A percentile compares a stretch with the other conserved stretches of the same genome.
These are phyloP conservation scores for Pseudogymnoascus sp. DNA, from an alignment of 2,329 filamentous ascomycete genomes.

Conservation along the genomic window DNA sequence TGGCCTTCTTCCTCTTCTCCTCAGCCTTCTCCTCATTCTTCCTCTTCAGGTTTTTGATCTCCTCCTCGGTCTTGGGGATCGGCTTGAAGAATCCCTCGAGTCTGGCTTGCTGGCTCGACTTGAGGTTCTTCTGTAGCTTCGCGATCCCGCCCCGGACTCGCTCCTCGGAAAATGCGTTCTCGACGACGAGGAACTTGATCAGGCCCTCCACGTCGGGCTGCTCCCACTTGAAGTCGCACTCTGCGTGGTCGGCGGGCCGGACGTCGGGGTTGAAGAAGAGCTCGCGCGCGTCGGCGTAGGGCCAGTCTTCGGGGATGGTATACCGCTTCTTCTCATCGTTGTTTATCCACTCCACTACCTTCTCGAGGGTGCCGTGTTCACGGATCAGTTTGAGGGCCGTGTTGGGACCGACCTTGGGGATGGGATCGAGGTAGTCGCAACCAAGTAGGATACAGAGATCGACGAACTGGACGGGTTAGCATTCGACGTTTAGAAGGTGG, in stretches of 20 bases:
- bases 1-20: slow-evolving; percentile 90
- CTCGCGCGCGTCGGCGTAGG: slow-evolving; percentile 80
- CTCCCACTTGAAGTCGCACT: slow-evolving; percentile 98
- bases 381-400: slow-evolving; percentile 92
- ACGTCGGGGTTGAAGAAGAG: slow-evolving; percentile 92
- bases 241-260: slow-evolving; percentile 67
- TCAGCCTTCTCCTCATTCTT: slow-evolving; percentile 90
- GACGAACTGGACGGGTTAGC: slow-evolving; percentile 61
- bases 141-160: slow-evolving; percentile 72
- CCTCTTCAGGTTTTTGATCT: slow-evolving; percentile 79
- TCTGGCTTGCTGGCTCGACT: slow-evolving; percentile 81
- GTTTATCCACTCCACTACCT: slow-evolving; percentile 72
- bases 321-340: slow-evolving; percentile 73
- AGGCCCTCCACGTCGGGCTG: slow-evolving; percentile 84
- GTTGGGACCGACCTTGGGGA: slow-evolving; percentile 86
- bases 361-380: slow-evolving; percentile 81
- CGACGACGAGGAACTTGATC: slow-evolving; percentile 78
- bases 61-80: slow-evolving; percentile 75
- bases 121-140: slow-evolving; percentile 80
- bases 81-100: slow-evolving; percentile 97
- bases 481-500: background rate
- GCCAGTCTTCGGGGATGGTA: slow-evolving; percentile 90
- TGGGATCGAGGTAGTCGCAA: slow-evolving; percentile 94
- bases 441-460: slow-evolving; percentile 96
- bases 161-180: slow-evolving; percentile 97